Base-by-base conservation (phyloP, 352 stramenopile species). In the Thraustotheca clavata region DNA sequence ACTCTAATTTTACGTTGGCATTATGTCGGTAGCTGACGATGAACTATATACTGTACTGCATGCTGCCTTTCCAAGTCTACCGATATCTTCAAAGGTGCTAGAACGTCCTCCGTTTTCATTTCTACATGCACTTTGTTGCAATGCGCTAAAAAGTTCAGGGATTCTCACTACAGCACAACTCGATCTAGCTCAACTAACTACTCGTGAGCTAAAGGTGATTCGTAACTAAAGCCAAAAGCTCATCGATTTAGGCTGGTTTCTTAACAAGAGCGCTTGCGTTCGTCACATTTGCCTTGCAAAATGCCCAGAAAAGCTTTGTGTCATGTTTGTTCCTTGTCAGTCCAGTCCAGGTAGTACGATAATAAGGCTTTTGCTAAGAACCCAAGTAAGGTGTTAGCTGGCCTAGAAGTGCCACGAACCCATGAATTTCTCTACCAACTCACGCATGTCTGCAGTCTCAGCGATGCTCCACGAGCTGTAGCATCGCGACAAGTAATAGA, bases 41-140 rank as follows among this genome's bases (percentile, higher is more conserved):
- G 43, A 31, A 14, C 43, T 52, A 24, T 24, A 26, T 31, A 31
- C 43, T 20, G 43, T 18, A 18, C n/a, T 52, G 43, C 43, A 52
- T 18, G 43, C 43, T 6, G 43, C 43, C 43, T 52, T 52, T 24
- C 43, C 43, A 7, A 52, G 43, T 18, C n/a, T 65, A 14, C 22
- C 76, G 4, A 71, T 94, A 54, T 89, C 61, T 22, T 76, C 73
- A 18, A 87, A 85, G 60, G 80, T 91, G 24, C 69, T 94, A 3
- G 46, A 68, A 12, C 76, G 84, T 8, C 84, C 84, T 18, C 84
- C 84, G 14, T 94, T 94, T 59, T 88, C 83, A 3, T 91, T 94
- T 35, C 60, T 94, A 4, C 82, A 94, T 69, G 91, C 90, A 59
- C 65, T 94, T 1, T 71, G 91, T 4, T 67, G 89, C 7, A 80